These are phyloP conservation scores for Dactylellina parvicollis DNA, from an alignment of 2,329 filamentous ascomycete genomes.

Conservation along the genomic window DNA sequence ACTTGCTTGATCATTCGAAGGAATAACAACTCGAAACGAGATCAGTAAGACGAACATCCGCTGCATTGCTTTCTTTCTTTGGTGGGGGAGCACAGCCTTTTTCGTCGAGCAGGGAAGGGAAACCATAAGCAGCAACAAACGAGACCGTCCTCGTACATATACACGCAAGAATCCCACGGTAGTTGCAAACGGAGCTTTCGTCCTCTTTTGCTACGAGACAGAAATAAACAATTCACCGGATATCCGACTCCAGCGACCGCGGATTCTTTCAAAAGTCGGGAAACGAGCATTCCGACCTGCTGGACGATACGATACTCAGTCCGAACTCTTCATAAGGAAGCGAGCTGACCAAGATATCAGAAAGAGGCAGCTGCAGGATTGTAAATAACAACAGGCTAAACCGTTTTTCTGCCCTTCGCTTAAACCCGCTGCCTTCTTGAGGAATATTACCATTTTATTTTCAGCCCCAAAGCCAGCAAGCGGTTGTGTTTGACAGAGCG, in stretches of 20 bases:
- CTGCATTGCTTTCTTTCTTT: not conserved
- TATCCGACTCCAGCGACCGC: not conserved
- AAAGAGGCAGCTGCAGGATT: too few species aligned
- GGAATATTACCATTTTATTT: slow-evolving; percentile 26
- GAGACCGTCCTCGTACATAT: slow-evolving; percentile 4
- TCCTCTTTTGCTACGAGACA: not conserved
- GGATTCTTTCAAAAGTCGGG: not conserved
- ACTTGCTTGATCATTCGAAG: not conserved
- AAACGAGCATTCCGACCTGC: not conserved
- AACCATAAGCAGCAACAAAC: slow-evolving; percentile 10
- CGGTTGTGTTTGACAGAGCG: slow-evolving; percentile 16
- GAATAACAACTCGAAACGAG: not conserved
- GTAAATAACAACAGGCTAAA: slow-evolving; percentile 3
- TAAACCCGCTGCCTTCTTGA: slow-evolving; percentile 34
- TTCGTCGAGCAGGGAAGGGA: not conserved
- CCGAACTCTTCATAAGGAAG: not conserved
- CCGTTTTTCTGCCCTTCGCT: slow-evolving; percentile 30
- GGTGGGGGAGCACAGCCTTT: slow-evolving; percentile 16
- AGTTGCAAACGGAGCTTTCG: slow-evolving; percentile 12
- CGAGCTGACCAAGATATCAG: not conserved
- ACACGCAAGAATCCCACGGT: slow-evolving; percentile 19
- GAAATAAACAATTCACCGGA: not conserved
- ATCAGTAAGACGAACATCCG: not conserved
- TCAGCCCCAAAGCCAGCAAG: slow-evolving; percentile 29
- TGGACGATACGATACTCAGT: too few species aligned